Conservation (phyloP, 768 basidiomycete species). For the Goffeauzyma gilvescens region DNA sequence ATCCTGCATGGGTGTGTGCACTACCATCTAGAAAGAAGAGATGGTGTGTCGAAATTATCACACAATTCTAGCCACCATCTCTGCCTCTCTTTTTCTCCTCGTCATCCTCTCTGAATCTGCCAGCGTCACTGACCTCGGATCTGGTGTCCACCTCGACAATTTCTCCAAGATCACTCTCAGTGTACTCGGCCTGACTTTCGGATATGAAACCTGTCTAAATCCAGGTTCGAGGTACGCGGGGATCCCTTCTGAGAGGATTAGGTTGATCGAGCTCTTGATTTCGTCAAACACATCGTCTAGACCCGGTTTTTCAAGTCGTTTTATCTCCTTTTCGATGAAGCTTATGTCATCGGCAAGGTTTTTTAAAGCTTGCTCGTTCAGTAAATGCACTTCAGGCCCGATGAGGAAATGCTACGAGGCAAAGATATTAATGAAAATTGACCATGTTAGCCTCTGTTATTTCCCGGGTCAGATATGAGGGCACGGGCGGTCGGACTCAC, state of each 20-base stretch:
- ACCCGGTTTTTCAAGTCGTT: conserved; percentile 51
- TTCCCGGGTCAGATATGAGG: background rate
- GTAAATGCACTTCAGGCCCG: conserved; percentile 50
- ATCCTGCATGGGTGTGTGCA: no score
- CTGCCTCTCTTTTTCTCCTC: conserved; percentile 23
- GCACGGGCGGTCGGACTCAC: conserved; percentile 41
- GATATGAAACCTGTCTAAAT: conserved; percentile 24
- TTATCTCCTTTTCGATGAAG: conserved; percentile 74
- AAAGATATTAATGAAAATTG: background rate
- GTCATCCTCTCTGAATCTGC: conserved; percentile 17
- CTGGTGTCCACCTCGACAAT: conserved; percentile 12
- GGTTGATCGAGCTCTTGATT: conserved; percentile 41
- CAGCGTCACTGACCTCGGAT: conserved; percentile 7
- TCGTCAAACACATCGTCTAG: conserved; percentile 57
- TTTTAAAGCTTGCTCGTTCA: conserved; percentile 77
- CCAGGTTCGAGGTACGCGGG: conserved; percentile 57
- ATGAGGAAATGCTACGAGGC: no score
- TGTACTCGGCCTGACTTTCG: conserved; percentile 22
- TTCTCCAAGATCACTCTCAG: conserved; percentile 30
- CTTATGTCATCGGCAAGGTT: conserved; percentile 71
- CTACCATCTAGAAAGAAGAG: no score
- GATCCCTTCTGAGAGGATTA: conserved; percentile 54
- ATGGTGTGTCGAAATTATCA: no score
- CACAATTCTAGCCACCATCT: conserved; percentile 20
- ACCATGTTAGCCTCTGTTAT: background rate